These are phyloP conservation scores for Neurospora sp. DNA, from an alignment of 495 filamentous ascomycete genomes.

Conservation along the genomic window DNA sequence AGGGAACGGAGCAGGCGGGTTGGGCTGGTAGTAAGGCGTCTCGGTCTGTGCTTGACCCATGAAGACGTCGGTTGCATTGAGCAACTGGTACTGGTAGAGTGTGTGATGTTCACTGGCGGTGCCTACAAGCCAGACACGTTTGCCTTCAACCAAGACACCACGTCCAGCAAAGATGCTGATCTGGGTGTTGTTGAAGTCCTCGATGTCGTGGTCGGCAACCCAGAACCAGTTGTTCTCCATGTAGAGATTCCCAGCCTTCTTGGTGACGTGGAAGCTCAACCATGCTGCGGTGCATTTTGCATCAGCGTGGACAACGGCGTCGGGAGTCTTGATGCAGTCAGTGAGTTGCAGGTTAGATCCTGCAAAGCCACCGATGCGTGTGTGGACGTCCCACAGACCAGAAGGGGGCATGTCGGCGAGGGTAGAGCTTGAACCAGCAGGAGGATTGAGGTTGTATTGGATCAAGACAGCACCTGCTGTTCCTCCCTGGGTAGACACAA, in stretches of 20 bases:
- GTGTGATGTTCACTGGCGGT: slow-evolving; percentile 76
- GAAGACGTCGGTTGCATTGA: slow-evolving; percentile 67
- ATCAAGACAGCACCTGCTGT: slow-evolving; percentile 52
- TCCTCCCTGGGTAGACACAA: slow-evolving; percentile 32
- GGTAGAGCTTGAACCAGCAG: neutral
- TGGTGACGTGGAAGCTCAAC: slow-evolving; percentile 70
- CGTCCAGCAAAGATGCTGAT: slow-evolving; percentile 83
- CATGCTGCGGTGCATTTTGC: slow-evolving; percentile 60
- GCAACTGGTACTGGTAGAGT: slow-evolving; percentile 76
- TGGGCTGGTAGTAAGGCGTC: slow-evolving; percentile 82
- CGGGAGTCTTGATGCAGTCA: slow-evolving; percentile 49
- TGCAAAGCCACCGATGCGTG: slow-evolving; percentile 69
- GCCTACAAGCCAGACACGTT: slow-evolving; percentile 56
- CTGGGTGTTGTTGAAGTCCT: slow-evolving; percentile 55
- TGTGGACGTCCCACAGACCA: slow-evolving; percentile 86
- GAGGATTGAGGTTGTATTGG: slow-evolving; percentile 66
- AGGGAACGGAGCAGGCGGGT: slow-evolving; percentile 60
- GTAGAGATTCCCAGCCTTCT: slow-evolving; percentile 52
- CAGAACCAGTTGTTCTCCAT: slow-evolving; percentile 91
- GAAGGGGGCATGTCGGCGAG: slow-evolving; percentile 50
- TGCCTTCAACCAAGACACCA: slow-evolving; percentile 63
- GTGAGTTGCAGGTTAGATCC: slow-evolving; percentile 69
- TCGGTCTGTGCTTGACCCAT: slow-evolving; percentile 82
- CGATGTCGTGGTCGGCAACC: slow-evolving; percentile 81
- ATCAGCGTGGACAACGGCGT: slow-evolving; percentile 33